Evolutionary conservation across 331 rosid genomes (phyloP), one percentile per base, ranked within the genome.

Genomic region (Malus hybrid): DNA sequence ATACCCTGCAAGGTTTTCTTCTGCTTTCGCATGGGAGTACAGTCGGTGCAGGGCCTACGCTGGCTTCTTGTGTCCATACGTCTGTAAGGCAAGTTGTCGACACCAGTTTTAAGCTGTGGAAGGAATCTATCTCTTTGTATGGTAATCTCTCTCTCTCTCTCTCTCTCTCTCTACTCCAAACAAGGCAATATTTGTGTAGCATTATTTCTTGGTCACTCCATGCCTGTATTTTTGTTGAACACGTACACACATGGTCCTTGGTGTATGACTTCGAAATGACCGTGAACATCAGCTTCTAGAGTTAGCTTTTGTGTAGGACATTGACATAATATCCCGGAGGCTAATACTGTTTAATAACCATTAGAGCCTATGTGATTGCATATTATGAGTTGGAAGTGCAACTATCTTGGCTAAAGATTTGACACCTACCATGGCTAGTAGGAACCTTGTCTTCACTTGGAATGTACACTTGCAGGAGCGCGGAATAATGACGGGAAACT

Each of bases 41-140:
- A 10, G 90, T 85, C 2, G 89, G 85, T 71, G 98, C 97, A 3
- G 99, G 98, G 54, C 91, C 89, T 65, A 95, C 98, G 9, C 77
- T 95, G 76, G 87, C 87, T 67, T 85, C 93, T 46, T 57, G 79
- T 32, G 80, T 90, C 76, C 88, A 79, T 64, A 81, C 85, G 32
- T 84, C 99, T 15, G 83, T 87, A 57, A 92, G 89, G 72, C 92
- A 84, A 74, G 89, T 95, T 65, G 90, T 90, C 67, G 97, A 92
- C 75, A 81, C 85, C 86, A 90, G 97, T 78, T 89, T 86, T 83
- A 85, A 85, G 85, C 72, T 95, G 80, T 81, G 86, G 86, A 85
- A 79, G 81, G 98, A 90, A 77, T 80, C 89, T 28, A 65, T 92
- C 76, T 84, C 96, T 64, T 82, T 74, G 3, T 88, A 84, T 69